Percentiles rank a stretch among this genome's conserved stretches.
Evolutionary conservation across 2,329 filamentous ascomycete species (phyloP).

Genomic region (Herpotrichia juniperi): DNA sequence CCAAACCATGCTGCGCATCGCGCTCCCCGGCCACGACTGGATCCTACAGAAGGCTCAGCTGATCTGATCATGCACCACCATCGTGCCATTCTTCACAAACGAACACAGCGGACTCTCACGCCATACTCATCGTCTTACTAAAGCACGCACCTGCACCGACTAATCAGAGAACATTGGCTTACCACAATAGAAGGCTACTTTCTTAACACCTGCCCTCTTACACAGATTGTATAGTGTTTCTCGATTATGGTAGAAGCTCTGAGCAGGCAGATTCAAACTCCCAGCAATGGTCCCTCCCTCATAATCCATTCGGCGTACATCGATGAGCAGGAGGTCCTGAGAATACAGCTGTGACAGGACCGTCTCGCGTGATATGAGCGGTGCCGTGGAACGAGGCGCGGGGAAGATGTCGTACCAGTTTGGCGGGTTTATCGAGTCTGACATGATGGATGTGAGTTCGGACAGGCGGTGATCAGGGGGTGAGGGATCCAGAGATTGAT

Average conservation of each 20-base stretch:
- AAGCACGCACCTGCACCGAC: neutral
- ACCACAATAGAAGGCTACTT: slow-evolving; percentile 56
- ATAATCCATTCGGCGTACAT: slow-evolving; percentile 56
- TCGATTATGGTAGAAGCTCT: slow-evolving; percentile 54
- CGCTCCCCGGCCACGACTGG: slow-evolving; percentile 40
- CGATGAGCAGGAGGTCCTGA: slow-evolving; percentile 49
- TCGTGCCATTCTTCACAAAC: slow-evolving; percentile 6
- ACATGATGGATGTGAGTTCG: slow-evolving; percentile 15
- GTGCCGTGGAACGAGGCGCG: slow-evolving; percentile 44
- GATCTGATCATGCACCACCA: slow-evolving; percentile 6
- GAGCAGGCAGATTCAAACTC: slow-evolving; percentile 56
- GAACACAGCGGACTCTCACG: neutral
- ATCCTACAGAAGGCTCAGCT: slow-evolving; percentile 25
- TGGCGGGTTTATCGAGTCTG: slow-evolving; percentile 18
- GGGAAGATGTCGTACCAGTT: slow-evolving; percentile 52
- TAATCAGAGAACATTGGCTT: slow-evolving; percentile 17
- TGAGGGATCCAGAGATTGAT: neutral
- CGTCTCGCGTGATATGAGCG: slow-evolving; percentile 45
- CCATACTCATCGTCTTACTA: neutral
- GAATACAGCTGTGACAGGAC: slow-evolving; percentile 44
- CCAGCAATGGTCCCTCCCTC: slow-evolving; percentile 53
- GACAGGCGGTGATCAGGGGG: neutral
- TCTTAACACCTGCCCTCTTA: slow-evolving; percentile 51
- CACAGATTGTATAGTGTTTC: slow-evolving; percentile 52
- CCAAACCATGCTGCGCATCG: slow-evolving; percentile 46